A percentile compares a stretch with the other conserved stretches of the same genome.
Conservation (phyloP, 805 yeast genomes). For the Candida coleopterorum region DNA sequence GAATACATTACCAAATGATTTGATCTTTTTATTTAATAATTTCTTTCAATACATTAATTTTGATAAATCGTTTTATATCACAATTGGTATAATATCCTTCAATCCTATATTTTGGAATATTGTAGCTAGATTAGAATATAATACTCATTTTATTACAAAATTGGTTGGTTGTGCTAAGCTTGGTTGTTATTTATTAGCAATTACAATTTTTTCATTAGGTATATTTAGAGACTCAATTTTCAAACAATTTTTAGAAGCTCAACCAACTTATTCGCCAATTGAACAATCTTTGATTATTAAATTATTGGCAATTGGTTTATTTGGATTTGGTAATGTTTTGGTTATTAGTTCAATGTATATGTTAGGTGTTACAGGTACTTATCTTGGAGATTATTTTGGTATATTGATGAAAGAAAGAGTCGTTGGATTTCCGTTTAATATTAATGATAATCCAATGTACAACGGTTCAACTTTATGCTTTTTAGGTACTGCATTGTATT, state of each 20-base stretch:
- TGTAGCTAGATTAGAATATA: conserved; percentile 83
- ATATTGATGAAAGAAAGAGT: conserved; percentile 89
- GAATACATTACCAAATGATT: not conserved
- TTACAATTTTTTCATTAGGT: conserved; percentile 81
- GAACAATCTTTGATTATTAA: conserved; percentile 34
- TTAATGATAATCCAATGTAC: conserved; percentile 94
- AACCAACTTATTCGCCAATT: conserved; percentile 60
- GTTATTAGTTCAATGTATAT: conserved; percentile 86
- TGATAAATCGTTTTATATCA: conserved; percentile 22
- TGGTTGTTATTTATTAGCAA: conserved; percentile 85
- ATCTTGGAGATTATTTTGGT: conserved; percentile 95
- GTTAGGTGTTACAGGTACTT: conserved; percentile 93
- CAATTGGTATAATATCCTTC: conserved; percentile 70
- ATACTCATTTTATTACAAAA: conserved; percentile 70
- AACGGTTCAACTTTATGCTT: conserved; percentile 87
- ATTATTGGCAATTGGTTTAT: conserved; percentile 49
- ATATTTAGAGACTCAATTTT: conserved; percentile 72
- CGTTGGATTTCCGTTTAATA: conserved; percentile 88
- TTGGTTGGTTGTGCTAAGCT: conserved; percentile 51
- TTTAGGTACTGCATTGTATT: conserved; percentile 84
- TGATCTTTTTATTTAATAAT: conserved; percentile 8
- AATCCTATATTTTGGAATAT: conserved; percentile 96
- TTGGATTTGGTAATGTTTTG: conserved; percentile 71
- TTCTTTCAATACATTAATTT: conserved; percentile 18
- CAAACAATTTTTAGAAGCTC: conserved; percentile 65